These are phyloP conservation scores for Leonotis leonurus DNA, from an alignment of 257 asterid genomes.

Conservation along the genomic window DNA sequence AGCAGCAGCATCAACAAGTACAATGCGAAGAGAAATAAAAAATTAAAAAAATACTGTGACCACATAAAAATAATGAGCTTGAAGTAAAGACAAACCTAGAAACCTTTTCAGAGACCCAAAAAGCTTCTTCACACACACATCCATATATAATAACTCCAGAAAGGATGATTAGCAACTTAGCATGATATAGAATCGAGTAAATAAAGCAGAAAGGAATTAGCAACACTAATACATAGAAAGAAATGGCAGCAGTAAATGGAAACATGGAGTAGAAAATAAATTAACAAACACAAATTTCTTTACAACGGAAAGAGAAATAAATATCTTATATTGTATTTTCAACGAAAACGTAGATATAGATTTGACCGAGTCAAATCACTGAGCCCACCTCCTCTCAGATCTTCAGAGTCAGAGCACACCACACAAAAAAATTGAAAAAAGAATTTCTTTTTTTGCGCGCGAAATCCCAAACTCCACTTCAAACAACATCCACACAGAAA, in stretches of 20 bases:
- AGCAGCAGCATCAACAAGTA: conserved; percentile 23
- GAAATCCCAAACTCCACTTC: conserved; percentile 38
- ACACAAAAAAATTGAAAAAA: conserved; percentile 7
- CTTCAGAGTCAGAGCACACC: conserved; percentile 37
- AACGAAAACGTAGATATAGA: conserved; percentile 10
- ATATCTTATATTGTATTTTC: conserved; percentile 4
- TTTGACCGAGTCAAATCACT: conserved; percentile 56
- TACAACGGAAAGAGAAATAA: conserved; percentile 5
- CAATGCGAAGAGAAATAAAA: conserved; percentile 14
- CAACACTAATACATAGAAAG: conserved; percentile 18
- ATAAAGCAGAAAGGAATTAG: conserved; percentile 22
- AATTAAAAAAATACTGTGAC: conserved; percentile 7
- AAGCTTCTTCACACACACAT: conserved; percentile 6
- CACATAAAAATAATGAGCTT: conserved; percentile 19
- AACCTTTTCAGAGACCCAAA: conserved; percentile 22
- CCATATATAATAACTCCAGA: neutral
- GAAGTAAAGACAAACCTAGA: conserved; percentile 34
- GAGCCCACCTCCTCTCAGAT: conserved; percentile 37
- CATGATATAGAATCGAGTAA: conserved; percentile 21
- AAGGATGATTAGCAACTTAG: conserved; percentile 2
- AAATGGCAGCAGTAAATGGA: conserved; percentile 19
- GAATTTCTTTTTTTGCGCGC: conserved; percentile 40
- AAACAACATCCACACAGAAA: conserved; percentile 21
- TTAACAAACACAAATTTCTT: conserved; percentile 11
- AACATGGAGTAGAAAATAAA: conserved; percentile 10